These are phyloP conservation scores for Colletotrichum destructivum DNA, from an alignment of 2,329 filamentous ascomycete genomes.

Conservation along the genomic window DNA sequence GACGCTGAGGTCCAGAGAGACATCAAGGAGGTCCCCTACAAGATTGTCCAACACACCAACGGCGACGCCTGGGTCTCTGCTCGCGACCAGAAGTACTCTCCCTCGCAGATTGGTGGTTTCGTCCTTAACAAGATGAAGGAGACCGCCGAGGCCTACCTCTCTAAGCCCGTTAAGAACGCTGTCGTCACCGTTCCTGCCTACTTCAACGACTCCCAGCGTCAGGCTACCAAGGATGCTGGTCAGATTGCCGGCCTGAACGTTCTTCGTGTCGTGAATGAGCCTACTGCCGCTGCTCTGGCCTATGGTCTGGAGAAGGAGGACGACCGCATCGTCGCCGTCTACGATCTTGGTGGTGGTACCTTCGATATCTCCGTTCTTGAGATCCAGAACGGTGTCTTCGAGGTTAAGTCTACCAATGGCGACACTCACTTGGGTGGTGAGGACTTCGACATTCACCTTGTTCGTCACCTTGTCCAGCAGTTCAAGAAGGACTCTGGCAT, in stretches of 20 bases:
- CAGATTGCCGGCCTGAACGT: slow-evolving; percentile 97
- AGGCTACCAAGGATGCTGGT: slow-evolving; percentile 98
- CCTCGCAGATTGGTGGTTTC: slow-evolving; percentile 98
- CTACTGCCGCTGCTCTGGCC: slow-evolving; percentile 93
- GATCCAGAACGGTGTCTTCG: slow-evolving; percentile 98
- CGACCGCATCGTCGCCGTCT: slow-evolving; percentile 92
- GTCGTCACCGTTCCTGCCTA: slow-evolving; percentile 98
- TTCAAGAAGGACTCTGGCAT: slow-evolving; percentile 98
- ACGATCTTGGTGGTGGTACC: slow-evolving; percentile 98
- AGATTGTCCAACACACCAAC: slow-evolving; percentile 97
- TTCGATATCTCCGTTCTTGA: slow-evolving; percentile 99
- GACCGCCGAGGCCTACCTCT: slow-evolving; percentile 93
- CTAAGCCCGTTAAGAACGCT: slow-evolving; percentile 93
- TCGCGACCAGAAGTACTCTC: slow-evolving; percentile 95
- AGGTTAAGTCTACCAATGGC: slow-evolving; percentile 99
- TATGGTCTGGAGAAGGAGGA: slow-evolving; percentile 97
- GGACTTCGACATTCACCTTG: slow-evolving; percentile 96
- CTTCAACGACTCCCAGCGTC: slow-evolving; percentile 98
- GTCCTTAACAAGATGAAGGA: slow-evolving; percentile 99
- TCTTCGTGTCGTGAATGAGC: slow-evolving; percentile 97
- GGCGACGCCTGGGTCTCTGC: slow-evolving; percentile 97
- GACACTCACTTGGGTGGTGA: slow-evolving; percentile 98
- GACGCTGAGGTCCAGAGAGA: slow-evolving; percentile 95
- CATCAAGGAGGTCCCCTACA: slow-evolving; percentile 98
- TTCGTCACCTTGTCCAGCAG: slow-evolving; percentile 92